Evolutionary conservation across 768 basidiomycete genomes (phyloP), one percentile per base, ranked within the genome.

Genomic region (Rhizopogon vulgaris): DNA sequence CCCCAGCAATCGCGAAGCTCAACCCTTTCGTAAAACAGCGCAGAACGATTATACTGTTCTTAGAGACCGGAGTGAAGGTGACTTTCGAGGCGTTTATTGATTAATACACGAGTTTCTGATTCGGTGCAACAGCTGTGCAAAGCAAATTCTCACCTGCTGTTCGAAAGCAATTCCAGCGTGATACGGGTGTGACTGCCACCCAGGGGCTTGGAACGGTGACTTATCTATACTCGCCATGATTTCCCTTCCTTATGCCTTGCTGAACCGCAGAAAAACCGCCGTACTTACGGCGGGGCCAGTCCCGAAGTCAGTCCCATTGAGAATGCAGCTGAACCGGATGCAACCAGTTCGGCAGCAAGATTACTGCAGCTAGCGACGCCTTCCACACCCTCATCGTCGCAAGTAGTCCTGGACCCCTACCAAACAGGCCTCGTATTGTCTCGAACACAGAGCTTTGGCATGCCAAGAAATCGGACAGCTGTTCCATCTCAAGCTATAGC

Each of bases 1-100:
- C 10, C 53, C 54, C 17, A 32, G 56, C 15, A 34, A 17, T 43
- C 52, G 53, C 7, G 32, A 40, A 24, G 41, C 56, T 6, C 55
- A 48, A 49, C 18, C 30, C 27, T 6, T 27, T 30, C 7, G 28
- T 18, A 28, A 32, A 45, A 4, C 8, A 8, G 15, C 22, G 9
- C 32, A 34, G 14, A 8, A 34, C 14, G 32, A 34, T 34, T 18
- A 3, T 22, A 6, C 14, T 10, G 32, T 34, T 5, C 14, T 15
- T 15, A 9, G 4, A 46, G 22, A 34, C 8, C 15, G 8, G 18
- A 15, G 8, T 24, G 14, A 34, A 46, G 45, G 45, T 46, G 45
- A 46, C 22, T 34, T 34, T 24, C 18, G 18, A 34, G 22, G 15
- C 9, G 5, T 34, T 32, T 34, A 3, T 2, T 22, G 4, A 34